Evolutionary conservation across 148 eudicot genomes (phyloP), one percentile per base, ranked within the genome.

Genomic region (Dysphania ambrosioides): DNA sequence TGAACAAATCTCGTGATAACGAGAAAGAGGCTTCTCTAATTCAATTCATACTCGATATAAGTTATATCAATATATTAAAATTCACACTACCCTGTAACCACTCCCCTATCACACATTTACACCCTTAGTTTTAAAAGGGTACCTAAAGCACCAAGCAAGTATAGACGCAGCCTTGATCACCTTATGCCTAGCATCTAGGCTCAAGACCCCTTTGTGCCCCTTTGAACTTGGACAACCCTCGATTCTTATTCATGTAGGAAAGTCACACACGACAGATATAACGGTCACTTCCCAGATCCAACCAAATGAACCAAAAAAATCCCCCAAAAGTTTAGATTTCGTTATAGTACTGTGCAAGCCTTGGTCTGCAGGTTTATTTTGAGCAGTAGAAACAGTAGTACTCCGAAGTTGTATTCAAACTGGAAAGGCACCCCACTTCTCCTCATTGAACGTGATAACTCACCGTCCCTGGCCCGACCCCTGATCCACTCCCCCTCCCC

Each of bases 391-490:
- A 44, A 12, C 4, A 44, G 15, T n/a, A n/a, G n/a, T n/a, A n/a
- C n/a, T 53, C n/a, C 9, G 5, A 70, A 51, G 68, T 77, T 26
- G 58, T 59, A 47, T 60, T 76, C 77, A 74, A 74, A 75, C 71
- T 65, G 65, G 51, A 66, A 75, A 75, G n/a, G n/a, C n/a, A 4
- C 27, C 59, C n/a, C 35, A 10, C 71, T 78, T 78, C 76, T 72
- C 59, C 58, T 65, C 76, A 34, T 78, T 78, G 76, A 51, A 72
- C 29, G 71, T 72, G 71, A 78, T 72, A 31, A 76, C 76, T 72
- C 80, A 77, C 80, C 75, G 69, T 77, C 75, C 80, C 71, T 77
- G 79, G 71, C 74, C 68, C 27, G 27, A 24, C 49, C 66, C 29
- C 44, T 32, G 2, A 15, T 32, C 36, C 32, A 51, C 47, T 18